Evolutionary conservation across 1,139 yeast genomes (phyloP).

Genomic region (Yamadazyma friedrichii): DNA sequence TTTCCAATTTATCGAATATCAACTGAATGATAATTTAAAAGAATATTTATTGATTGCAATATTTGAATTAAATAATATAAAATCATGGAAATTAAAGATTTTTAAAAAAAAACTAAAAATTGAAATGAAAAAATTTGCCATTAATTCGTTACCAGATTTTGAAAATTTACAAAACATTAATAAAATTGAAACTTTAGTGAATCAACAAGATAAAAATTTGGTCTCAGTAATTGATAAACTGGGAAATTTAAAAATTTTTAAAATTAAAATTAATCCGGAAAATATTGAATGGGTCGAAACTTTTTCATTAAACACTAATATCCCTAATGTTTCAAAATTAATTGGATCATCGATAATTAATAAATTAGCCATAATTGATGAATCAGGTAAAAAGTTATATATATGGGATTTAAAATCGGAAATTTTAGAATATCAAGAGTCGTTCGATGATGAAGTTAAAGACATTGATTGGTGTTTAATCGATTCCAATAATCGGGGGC

Average conservation of each 20-base stretch:
- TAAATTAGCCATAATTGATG: conserved; percentile 70
- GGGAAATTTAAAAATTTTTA: conserved; percentile 54
- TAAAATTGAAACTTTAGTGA: conserved; percentile 52
- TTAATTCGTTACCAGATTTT: conserved; percentile 27
- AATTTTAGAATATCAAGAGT: conserved; percentile 64
- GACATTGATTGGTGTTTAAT: conserved; percentile 85
- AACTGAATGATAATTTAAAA: conserved; percentile 9
- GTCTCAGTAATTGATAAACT: conserved; percentile 54
- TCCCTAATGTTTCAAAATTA: conserved; percentile 49
- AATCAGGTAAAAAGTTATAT: conserved; percentile 47
- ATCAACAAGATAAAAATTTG: conserved; percentile 47
- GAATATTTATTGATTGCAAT: conserved; percentile 27
- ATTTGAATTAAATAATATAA: conserved; percentile 23
- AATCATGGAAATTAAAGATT: conserved; percentile 30
- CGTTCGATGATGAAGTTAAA: conserved; percentile 41
- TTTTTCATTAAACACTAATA: conserved; percentile 53
- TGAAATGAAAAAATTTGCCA: conserved; percentile 18
- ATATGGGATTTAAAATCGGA: conserved; percentile 78
- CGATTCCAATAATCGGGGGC: conserved; percentile 29
- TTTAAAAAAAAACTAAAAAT: conserved; percentile 19
- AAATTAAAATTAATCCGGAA: conserved; percentile 16
- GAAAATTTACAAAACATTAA: conserved; percentile 47
- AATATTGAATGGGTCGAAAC: conserved; percentile 50
- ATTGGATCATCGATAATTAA: conserved; percentile 70
- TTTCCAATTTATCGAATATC: conserved; percentile 23